Base-by-base conservation (phyloP, 164 flowering plant species). In the Taxillus chinensis region DNA sequence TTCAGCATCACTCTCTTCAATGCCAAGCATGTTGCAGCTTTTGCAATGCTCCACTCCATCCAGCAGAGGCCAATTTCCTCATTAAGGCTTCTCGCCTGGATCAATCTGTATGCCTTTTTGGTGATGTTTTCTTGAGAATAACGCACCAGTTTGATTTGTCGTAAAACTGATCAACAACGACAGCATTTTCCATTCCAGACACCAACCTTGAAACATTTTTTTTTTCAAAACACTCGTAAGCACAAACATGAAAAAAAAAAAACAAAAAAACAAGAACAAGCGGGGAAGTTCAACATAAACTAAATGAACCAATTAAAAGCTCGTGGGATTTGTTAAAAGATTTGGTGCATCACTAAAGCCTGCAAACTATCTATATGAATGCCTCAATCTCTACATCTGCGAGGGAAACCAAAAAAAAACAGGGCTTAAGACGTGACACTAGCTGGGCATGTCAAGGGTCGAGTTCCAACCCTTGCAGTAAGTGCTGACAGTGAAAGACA, bases 131-230 rank as follows among this genome's bases (percentile, higher is more conserved):
- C 80, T 83, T 69, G 53, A 92, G 98, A 64, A 90, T 67, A 17
- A 92, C 78, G 65, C 98, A 92, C 98, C 98, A 92, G 67, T 92
- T 92, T 52, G 98, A 92, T 73, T 92, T 92, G 83, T 92, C 98
- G 65, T 68, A 92, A 74, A 90, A 92, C 10, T 70, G 83, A 70
- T 92, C 95, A 55, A 83, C 77, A 10, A 92, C 68, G 50, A 78
- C 74, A 3, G 87, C 89, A 79, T 82, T 82, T 57, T 75, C 72
- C 65, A 88, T 73, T 13, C 79, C 89, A 64, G 81, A 76, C 10
- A 75, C 86, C 55, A 92, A 79, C 79, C 98, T 92, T 90, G 75
- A 78, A 59, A 64, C 27, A 51, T 8, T 12, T 8, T 8, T 48
- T 8, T 48, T 10, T 27, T 8, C 41, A 48, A 43, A 7, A 49